Evolutionary conservation across 163 green algal genomes (phyloP), one percentile per base, ranked within the genome.

Genomic region (Scenedesmus sp.): DNA sequence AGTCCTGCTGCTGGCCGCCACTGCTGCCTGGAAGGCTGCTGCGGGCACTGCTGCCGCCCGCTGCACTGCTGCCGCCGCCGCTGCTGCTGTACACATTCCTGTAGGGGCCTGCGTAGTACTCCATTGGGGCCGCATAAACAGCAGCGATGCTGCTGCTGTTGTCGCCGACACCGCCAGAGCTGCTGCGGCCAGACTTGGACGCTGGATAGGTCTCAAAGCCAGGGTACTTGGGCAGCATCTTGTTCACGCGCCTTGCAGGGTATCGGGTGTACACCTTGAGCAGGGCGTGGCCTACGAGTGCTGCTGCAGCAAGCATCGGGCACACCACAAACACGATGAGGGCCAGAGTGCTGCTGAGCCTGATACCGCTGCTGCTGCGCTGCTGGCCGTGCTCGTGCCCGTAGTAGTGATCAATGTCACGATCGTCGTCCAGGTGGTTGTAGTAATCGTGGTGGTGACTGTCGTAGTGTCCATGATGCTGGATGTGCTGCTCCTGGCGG

Each of bases 101-200:
- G 81, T 86, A 86, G 3, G 81, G 81, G 10, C 81, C 81, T n/a
- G 81, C 81, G 51, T 86, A 86, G n/a, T 86, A 86, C 26, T 49
- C 81, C 30, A 72, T 7, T 4, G 81, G 81, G 42, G 81, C 49
- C 3, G 81, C 81, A 33, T 86, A 86, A 15, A 86, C 24, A 44
- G 59, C 61, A 68, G 81, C 81, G 16, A 86, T 59, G 20, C 13
- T 49, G 15, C 46, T 30, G 16, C 0, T n/a, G 65, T 18, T 76
- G 65, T 7, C 40, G 65, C 24, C 81, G n/a, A 49, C 13, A 20
- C 81, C 81, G 24, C 81, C 81, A 49, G 81, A 86, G 46, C 81
- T 86, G 15, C 46, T 49, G 42, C 81, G 51, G 37, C 46, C 81
- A 12, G 81, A 73, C n/a, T 43, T 70, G 24, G 30, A 46, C 16